Evolutionary conservation across 2,329 filamentous ascomycete genomes (phyloP), one percentile per base, ranked within the genome.

Genomic region (Pezicula carpinea): DNA sequence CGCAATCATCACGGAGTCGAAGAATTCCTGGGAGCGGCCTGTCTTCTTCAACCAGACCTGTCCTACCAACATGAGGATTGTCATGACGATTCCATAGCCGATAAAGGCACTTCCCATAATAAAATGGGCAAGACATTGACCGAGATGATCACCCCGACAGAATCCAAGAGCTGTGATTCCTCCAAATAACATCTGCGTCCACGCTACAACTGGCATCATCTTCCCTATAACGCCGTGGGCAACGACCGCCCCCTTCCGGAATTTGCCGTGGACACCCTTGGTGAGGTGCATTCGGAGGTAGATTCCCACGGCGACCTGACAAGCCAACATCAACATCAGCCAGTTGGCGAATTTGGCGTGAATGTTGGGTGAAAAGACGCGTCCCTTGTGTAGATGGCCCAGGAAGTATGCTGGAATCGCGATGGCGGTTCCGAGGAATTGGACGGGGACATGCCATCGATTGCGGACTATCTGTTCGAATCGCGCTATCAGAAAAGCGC

Each of bases 101-200:
- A 99, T 92, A 64, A 99, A 99, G 1, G 92, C 91, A 56, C 87
- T 86, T 38, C 93, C 93, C 93, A 99, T 99, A 67, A 97, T 99
- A 68, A 97, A 99, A 67, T 99, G 93, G 1, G 93, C 93, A 35
- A 88, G 71, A 68, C 93, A 99, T 67, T 99, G 93, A 26, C 91
- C 92, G 1, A 90, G 66, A 63, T 99, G 92, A 48, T 97, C 91
- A 45, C 77, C 89, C 56, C 89, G 87, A 66, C 93, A 99, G 73
- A 96, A 97, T 18, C 93, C 93, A 47, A 96, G 75, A 4, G 87
- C 77, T 0, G 92, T 92, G 61, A 99, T 96, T 33, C 90, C 93
- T 43, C 93, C 93, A 66, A 99, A 96, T 6, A 99, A 65, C 83
- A 99, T 95, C 72, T 99, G 93, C 5, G 84, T 77, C 93, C 93